Conservation (phyloP, 2,329 filamentous ascomycete genomes). For the Beauveria sp. region DNA sequence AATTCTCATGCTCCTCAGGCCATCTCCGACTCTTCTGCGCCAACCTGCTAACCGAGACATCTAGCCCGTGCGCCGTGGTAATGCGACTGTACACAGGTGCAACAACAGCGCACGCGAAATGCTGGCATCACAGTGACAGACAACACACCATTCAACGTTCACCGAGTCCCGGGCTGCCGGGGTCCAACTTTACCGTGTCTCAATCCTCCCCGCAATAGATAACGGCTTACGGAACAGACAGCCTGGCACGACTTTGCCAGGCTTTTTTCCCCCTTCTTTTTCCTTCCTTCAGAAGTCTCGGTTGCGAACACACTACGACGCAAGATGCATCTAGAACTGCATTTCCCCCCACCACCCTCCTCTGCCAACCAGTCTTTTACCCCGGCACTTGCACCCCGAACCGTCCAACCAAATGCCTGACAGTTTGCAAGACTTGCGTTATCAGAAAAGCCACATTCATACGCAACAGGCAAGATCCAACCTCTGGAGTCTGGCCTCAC, state of each 20-base stretch:
- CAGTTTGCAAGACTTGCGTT: background rate
- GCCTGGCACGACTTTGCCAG: too few species aligned
- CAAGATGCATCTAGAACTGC: constrained; percentile 11
- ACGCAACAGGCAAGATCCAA: background rate
- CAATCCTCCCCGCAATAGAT: background rate
- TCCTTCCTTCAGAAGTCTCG: too few species aligned
- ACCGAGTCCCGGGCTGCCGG: too few species aligned
- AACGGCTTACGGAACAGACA: too few species aligned
- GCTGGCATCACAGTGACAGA: too few species aligned
- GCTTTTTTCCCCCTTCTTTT: too few species aligned
- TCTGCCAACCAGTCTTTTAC: background rate
- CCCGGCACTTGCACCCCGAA: background rate
- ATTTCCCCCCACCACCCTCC: background rate
- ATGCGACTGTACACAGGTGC: too few species aligned
- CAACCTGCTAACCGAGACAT: background rate
- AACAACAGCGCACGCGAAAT: too few species aligned
- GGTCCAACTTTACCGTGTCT: too few species aligned
- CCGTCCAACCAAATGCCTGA: background rate
- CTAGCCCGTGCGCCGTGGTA: too few species aligned
- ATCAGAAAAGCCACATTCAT: background rate
- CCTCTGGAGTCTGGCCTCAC: too few species aligned
- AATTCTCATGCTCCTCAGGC: background rate
- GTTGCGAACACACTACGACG: constrained; percentile 1
- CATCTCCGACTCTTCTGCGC: background rate
- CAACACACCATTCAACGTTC: too few species aligned